phyloP scores from a whole-genome alignment of 352 stramenopile genomes.

The Phytophthora ramorum region DNA sequence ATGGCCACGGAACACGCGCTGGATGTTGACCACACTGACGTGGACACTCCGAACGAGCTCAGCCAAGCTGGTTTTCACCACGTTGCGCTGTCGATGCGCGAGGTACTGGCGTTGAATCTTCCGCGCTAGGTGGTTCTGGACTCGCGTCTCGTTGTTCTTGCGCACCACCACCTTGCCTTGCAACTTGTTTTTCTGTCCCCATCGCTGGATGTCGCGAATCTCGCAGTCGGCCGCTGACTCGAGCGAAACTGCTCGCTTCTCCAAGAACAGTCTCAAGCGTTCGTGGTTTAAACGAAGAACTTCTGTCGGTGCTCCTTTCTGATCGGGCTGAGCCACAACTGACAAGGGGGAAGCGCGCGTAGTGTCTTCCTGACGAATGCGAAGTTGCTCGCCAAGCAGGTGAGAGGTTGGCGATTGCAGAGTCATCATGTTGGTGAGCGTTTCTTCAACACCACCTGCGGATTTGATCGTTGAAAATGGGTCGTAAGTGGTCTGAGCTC shows the following conservation, averaged over 20 bases:
- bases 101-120: conserved; percentile 69
- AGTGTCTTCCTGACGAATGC: conserved; percentile 60
- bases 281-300: conserved; percentile 39
- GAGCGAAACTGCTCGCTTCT: conserved; percentile 39
- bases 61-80: conserved; percentile 43
- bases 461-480: conserved; percentile 66
- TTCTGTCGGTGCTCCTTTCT: conserved; percentile 2
- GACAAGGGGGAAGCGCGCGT: conserved; percentile 9
- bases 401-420: conserved; percentile 32
- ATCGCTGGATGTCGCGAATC: conserved; percentile 23
- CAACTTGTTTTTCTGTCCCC: conserved; percentile 53
- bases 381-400: conserved; percentile 50
- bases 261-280: conserved; percentile 43
- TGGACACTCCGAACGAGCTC: conserved; percentile 41
- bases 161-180: conserved; percentile 55
- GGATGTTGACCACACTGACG: conserved; percentile 52
- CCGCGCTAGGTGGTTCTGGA: conserved; percentile 49
- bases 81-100: conserved; percentile 41
- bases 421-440: conserved; percentile 39
- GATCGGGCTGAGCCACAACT: not conserved
- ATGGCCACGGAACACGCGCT: conserved; percentile 61
- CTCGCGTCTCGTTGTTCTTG: conserved; percentile 42
- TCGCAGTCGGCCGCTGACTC: conserved; percentile 45
- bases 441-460: conserved; percentile 59
- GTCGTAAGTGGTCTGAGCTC: conserved; percentile 46